Percentiles rank a stretch among this genome's conserved stretches.
Conservation (phyloP, 345 rosid species). For the Eutrema yunnanense region DNA sequence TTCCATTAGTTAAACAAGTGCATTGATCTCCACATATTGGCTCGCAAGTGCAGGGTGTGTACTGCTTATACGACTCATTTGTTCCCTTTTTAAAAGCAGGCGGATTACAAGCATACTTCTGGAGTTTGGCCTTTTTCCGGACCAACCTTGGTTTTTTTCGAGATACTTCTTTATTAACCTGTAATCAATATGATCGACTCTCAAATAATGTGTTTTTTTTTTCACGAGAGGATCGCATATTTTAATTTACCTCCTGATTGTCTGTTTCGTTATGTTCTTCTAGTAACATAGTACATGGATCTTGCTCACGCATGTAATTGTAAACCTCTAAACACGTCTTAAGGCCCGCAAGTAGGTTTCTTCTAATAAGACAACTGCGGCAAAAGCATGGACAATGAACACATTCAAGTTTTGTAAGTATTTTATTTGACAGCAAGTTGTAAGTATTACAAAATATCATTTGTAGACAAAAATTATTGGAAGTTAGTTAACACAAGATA, state of each 20-base stretch:
- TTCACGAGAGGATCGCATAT: not conserved
- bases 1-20: slow-evolving; percentile 57
- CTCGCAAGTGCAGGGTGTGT: slow-evolving; percentile 87
- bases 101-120: slow-evolving; percentile 78
- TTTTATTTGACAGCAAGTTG: too few species aligned
- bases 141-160: slow-evolving; percentile 40
- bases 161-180: not conserved
- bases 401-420: not conserved
- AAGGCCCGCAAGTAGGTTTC: slow-evolving; percentile 62
- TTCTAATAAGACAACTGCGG: slow-evolving; percentile 80
- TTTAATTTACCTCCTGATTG: not conserved
- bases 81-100: slow-evolving; percentile 65
- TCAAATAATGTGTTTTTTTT: not conserved
- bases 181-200: not conserved
- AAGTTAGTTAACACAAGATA: too few species aligned
- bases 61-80: slow-evolving; percentile 60
- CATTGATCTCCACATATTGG: slow-evolving; percentile 81
- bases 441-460: too few species aligned
- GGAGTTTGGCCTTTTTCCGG: slow-evolving; percentile 57
- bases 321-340: slow-evolving; percentile 82
- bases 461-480: too few species aligned
- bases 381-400: not conserved
- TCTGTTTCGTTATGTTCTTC: not conserved
- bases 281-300: not conserved
- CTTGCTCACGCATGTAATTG: slow-evolving; percentile 55